phyloP scores from a whole-genome alignment of 345 rosid species.

The Arabidopsis suecica region DNA sequence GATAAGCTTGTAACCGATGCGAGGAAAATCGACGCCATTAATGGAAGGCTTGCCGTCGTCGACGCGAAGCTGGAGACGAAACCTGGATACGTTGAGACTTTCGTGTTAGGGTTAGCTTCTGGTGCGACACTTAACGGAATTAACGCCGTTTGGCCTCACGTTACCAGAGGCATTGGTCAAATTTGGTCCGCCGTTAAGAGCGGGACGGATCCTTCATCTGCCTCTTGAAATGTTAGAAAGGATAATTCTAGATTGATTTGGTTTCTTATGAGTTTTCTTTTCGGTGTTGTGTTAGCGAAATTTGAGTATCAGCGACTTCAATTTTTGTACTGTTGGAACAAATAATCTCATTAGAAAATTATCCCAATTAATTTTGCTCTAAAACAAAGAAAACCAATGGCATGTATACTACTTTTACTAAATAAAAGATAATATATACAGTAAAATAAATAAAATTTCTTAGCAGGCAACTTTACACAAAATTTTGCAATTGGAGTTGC shows the following conservation, averaged over 20 bases:
- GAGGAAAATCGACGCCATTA: conserved; percentile 67
- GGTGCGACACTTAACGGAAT: conserved; percentile 70
- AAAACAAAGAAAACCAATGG: no score
- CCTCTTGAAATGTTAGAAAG: conserved; percentile 30
- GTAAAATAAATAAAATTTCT: neutral
- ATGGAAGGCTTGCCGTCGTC: conserved; percentile 62
- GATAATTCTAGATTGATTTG: neutral
- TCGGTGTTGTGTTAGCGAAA: conserved; percentile 1
- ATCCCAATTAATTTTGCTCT: conserved; percentile 5
- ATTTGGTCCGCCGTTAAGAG: conserved; percentile 72
- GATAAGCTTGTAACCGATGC: conserved; percentile 56
- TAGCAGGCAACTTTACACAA: conserved; percentile 30
- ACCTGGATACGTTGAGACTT: conserved; percentile 71
- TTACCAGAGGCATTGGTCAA: conserved; percentile 58
- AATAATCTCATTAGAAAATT: neutral
- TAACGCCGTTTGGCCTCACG: conserved; percentile 59
- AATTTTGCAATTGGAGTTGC: conserved; percentile 17
- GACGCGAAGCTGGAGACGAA: conserved; percentile 87
- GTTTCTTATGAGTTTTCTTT: neutral
- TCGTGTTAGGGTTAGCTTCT: conserved; percentile 71
- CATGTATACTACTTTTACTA: neutral
- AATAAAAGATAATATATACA: neutral
- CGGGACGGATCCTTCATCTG: conserved; percentile 56
- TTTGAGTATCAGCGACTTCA: conserved; percentile 17
- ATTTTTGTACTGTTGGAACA: neutral